Evolutionary conservation across 805 yeast genomes (phyloP).

Genomic region (Ogataea corticis): DNA sequence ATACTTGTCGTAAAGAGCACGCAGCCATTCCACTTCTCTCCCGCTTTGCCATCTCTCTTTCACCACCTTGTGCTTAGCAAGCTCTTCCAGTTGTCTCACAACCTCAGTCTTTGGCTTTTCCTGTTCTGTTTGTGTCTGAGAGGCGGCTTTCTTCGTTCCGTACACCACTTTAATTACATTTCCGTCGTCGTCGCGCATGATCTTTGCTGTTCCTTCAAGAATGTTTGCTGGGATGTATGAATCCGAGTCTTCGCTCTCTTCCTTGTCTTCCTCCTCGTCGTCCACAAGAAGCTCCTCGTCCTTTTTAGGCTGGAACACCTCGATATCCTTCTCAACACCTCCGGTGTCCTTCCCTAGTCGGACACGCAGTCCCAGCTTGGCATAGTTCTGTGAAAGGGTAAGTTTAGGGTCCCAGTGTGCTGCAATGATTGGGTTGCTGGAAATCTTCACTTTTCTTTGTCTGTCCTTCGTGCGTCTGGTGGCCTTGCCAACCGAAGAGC

Average conservation of each 20-base stretch:
- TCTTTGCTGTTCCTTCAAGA: constrained; percentile 77
- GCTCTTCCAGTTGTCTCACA: constrained; percentile 66
- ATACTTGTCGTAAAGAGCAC: constrained; percentile 63
- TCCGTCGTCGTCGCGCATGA: constrained; percentile 69
- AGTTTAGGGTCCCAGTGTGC: constrained; percentile 85
- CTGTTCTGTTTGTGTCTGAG: constrained; percentile 13
- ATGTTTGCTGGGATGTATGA: constrained; percentile 59
- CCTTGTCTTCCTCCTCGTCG: constrained; percentile 34
- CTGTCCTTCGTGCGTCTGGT: constrained; percentile 72
- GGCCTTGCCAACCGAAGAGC: constrained; percentile 67
- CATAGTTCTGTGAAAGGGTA: constrained; percentile 85
- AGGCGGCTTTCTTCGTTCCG: constrained; percentile 51
- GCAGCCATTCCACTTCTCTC: constrained; percentile 76
- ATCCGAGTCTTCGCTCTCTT: constrained; percentile 36
- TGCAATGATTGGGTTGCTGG: constrained; percentile 79
- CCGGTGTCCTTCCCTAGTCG: constrained; percentile 73
- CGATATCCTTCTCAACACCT: constrained; percentile 68
- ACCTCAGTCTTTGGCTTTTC: constrained; percentile 48
- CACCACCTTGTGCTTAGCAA: constrained; percentile 45
- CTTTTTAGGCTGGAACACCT: constrained; percentile 37
- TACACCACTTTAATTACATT: constrained; percentile 66
- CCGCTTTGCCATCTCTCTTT: constrained; percentile 60
- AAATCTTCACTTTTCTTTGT: constrained; percentile 63
- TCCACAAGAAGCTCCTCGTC: constrained; percentile 29
- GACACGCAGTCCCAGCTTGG: constrained; percentile 71